Base-by-base conservation (phyloP, 2,329 filamentous ascomycete genomes). In the Aureobasidium vineae region DNA sequence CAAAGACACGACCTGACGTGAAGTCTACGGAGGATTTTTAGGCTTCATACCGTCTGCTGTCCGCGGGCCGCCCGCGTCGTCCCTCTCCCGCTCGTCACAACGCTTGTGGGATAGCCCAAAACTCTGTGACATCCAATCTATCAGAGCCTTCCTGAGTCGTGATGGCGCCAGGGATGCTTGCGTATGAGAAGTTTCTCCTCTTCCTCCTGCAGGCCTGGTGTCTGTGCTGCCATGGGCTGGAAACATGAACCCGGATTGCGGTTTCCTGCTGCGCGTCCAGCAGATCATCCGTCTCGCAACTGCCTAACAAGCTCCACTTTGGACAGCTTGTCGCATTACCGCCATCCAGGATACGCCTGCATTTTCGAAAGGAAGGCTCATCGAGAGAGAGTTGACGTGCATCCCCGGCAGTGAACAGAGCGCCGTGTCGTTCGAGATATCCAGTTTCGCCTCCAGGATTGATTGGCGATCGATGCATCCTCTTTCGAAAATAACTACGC, bases 11-110 rank as follows among this genome's bases (percentile, higher is more conserved):
- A 64, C 61, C 38, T 64, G 61, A 64, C 61, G 61, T 64, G 33
- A 47, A 15, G 45, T 45, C 33, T 45, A 49, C 36, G 47, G 49
- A 64, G 61, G 28, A 64, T 43, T 54, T 64, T 64, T 64, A 64
- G 47, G 61, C 61, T 64, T 64, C 49, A 26, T 45, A 54, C 61
- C 61, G 61, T 64, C 61, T 63, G 40, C 59, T 47, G 43, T 52
- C 59, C 59, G 59, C 59, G 40, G 59, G 59, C 61, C 61, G 47
- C 19, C 38, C 61, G 61, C 61, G 33, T 63, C 60, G 31, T 54
- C 49, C 61, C 61, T 64, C n/a, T 64, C 47, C 49, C 47, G 61
- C 47, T 54, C 61, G 36, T 63, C 45, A 36, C 59, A 54, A 43
- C 61, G 61, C 61, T 64, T 53, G 61, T 64, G 61, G 49, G 23